Evolutionary conservation across 2,329 filamentous ascomycete species (phyloP).

Genomic region (Pleoardoris graminearum): DNA sequence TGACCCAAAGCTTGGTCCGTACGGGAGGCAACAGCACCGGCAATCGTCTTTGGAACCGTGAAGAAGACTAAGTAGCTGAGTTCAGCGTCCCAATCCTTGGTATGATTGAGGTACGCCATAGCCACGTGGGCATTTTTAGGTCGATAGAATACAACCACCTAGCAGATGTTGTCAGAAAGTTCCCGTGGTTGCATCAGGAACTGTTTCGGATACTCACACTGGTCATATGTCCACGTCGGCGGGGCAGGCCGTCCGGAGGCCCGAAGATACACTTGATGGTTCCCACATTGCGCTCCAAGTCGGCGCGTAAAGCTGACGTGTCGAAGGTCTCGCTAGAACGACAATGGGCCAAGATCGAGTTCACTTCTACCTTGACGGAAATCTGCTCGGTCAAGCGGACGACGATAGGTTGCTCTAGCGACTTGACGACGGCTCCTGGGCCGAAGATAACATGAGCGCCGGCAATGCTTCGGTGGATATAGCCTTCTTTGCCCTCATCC

Average conservation of each 20-base stretch:
- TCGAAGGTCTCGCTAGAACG: not conserved
- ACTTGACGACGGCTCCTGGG: conserved; percentile 7
- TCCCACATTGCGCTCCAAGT: not conserved
- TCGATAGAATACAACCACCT: conserved; percentile 11
- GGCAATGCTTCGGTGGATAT: conserved; percentile 8
- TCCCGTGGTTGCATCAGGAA: too few species aligned
- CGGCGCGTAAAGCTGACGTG: not conserved
- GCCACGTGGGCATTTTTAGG: conserved; percentile 13
- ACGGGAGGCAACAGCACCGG: too few species aligned
- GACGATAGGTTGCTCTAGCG: conserved; percentile 3
- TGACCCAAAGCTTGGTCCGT: too few species aligned
- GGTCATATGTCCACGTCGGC: not conserved
- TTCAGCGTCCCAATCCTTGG: not conserved
- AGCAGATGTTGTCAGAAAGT: too few species aligned
- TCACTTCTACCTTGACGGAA: conserved; percentile 12
- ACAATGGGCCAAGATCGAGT: conserved; percentile 13
- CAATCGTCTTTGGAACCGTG: not conserved
- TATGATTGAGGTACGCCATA: conserved; percentile 1
- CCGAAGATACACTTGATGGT: not conserved
- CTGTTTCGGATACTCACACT: not conserved
- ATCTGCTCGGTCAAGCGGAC: conserved; percentile 9
- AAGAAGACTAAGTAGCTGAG: conserved; percentile 11
- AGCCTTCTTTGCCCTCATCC: too few species aligned
- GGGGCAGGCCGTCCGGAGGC: not conserved
- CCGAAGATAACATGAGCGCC: conserved; percentile 8